These are phyloP conservation scores for Cladosporium oxysporum DNA, from an alignment of 2,329 filamentous ascomycete species.

Conservation along the genomic window DNA sequence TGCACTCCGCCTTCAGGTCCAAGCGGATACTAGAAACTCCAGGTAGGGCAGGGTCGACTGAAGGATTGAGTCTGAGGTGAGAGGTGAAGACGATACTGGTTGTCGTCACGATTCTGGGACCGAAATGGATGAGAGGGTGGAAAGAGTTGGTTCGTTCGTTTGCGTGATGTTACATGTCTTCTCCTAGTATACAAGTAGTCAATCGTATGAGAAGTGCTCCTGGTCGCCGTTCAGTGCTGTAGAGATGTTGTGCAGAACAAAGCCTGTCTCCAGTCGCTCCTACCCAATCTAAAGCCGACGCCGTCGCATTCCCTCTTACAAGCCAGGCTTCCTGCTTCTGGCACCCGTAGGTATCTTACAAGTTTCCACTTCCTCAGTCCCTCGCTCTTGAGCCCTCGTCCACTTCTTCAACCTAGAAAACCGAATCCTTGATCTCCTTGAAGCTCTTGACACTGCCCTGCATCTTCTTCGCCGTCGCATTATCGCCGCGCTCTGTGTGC, in stretches of 20 bases:
- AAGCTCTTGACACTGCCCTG: slow-evolving; percentile 42
- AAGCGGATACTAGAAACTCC: background rate
- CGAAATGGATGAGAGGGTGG: background rate
- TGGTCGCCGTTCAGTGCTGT: background rate
- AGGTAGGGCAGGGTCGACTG: background rate
- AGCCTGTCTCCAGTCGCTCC: background rate
- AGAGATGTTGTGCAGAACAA: background rate
- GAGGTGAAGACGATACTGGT: background rate
- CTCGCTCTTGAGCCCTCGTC: background rate
- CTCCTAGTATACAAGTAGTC: slow-evolving; percentile 12
- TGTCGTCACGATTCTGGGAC: background rate
- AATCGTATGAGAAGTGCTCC: background rate
- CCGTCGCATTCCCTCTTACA: background rate
- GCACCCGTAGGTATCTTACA: slow-evolving; percentile 9
- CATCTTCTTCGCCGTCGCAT: slow-evolving; percentile 79
- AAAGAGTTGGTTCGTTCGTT: background rate
- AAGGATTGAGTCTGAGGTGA: background rate
- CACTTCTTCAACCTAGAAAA: background rate
- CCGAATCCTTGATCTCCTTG: slow-evolving; percentile 41
- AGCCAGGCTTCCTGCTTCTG: background rate
- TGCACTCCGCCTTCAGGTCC: slow-evolving; percentile 27
- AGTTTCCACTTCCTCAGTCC: background rate
- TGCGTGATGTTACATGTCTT: slow-evolving; percentile 11
- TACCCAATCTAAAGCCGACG: background rate
- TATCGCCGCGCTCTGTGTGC: slow-evolving; percentile 87